These are phyloP conservation scores for Triticum urartu DNA, from an alignment of 176 grass and related monocot species.

Conservation along the genomic window DNA sequence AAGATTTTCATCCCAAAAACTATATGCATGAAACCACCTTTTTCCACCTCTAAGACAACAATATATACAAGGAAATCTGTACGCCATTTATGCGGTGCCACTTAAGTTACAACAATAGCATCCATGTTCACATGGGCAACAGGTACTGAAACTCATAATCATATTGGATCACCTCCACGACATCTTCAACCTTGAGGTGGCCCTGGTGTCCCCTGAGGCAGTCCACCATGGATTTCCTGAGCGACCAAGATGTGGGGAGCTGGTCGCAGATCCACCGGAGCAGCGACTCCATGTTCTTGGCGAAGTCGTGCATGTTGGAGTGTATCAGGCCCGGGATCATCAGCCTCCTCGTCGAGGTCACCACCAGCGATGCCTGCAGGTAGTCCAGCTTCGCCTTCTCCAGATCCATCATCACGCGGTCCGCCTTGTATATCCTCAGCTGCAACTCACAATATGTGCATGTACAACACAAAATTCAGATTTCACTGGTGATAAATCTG, in stretches of 20 bases:
- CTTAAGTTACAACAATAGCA: slow-evolving; percentile 8
- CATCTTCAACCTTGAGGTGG: slow-evolving; percentile 28
- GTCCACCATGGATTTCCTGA: slow-evolving; percentile 87
- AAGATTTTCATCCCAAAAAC: background rate
- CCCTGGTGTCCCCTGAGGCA: slow-evolving; percentile 44
- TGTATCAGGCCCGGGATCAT: slow-evolving; percentile 68
- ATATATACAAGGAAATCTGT: background rate
- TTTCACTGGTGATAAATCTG: background rate
- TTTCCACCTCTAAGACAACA: background rate
- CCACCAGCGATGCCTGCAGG: slow-evolving; percentile 76
- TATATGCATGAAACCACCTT: background rate
- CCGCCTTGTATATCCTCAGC: slow-evolving; percentile 77
- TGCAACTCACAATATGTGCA: slow-evolving; percentile 13
- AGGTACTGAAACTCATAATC: slow-evolving; percentile 85
- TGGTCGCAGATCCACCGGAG: slow-evolving; percentile 73
- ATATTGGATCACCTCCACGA: slow-evolving; percentile 53
- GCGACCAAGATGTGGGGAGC: slow-evolving; percentile 87
- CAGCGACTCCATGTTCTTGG: slow-evolving; percentile 57
- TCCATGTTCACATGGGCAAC: slow-evolving; percentile 49
- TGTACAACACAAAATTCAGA: background rate
- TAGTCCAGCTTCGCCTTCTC: slow-evolving; percentile 91
- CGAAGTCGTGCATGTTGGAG: slow-evolving; percentile 70
- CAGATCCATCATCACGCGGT: slow-evolving; percentile 51
- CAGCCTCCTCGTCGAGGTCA: slow-evolving; percentile 54
- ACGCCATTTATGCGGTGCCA: background rate